These are phyloP conservation scores for Sphagnum tenellum DNA, from an alignment of 225 moss, liverwort and hornwort species.

Conservation along the genomic window DNA sequence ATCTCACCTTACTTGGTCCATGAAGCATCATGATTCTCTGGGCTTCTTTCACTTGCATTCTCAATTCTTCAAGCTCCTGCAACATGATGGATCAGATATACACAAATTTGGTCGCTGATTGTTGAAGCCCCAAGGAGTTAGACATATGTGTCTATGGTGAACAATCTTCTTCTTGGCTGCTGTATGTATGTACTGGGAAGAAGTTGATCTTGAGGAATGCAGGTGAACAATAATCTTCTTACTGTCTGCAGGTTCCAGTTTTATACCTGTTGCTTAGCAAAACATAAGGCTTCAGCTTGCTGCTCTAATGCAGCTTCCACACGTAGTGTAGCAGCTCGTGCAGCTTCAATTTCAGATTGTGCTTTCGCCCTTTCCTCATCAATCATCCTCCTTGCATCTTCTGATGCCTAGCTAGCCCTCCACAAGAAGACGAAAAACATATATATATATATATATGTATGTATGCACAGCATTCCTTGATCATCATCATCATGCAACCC, in stretches of 20 bases:
- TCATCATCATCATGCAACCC: too few species aligned
- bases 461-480: too few species aligned
- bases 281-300: conserved; percentile 26
- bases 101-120: too few species aligned
- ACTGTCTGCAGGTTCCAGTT: not conserved
- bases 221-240: too few species aligned
- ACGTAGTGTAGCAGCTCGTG: conserved; percentile 32
- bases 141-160: too few species aligned
- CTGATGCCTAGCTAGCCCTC: conserved; percentile 22
- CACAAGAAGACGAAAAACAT: too few species aligned
- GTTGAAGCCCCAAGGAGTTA: too few species aligned
- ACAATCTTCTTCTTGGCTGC: too few species aligned
- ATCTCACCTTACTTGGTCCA: conserved; percentile 32
- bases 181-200: too few species aligned
- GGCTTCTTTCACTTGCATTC: conserved; percentile 45
- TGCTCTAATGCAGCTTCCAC: conserved; percentile 39
- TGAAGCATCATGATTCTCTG: conserved; percentile 57
- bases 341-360: conserved; percentile 39
- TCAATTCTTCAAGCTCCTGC: conserved; percentile 45
- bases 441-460: too few species aligned
- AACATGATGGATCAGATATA: not conserved
- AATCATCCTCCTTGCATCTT: conserved; percentile 39
- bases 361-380: conserved; percentile 43
- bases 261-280: conserved; percentile 35
- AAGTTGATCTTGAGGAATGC: too few species aligned